A percentile compares a stretch with the other conserved stretches of the same genome.
phyloP scores from a whole-genome alignment of 2,329 filamentous ascomycete genomes.

The Clonostachys solani region DNA sequence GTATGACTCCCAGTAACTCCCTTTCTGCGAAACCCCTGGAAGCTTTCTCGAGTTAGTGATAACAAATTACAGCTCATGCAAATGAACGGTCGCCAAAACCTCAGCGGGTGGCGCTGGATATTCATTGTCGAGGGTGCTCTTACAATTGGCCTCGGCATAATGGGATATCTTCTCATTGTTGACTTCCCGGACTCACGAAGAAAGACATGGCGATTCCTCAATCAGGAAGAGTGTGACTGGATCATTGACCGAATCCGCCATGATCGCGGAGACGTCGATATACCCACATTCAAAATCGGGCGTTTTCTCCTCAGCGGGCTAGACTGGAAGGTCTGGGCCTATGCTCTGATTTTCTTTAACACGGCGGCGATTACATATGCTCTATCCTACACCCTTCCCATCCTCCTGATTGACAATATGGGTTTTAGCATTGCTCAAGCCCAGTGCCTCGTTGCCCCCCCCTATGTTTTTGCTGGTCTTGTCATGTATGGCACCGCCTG shows the following conservation, averaged over 20 bases:
- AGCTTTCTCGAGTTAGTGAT: slow-evolving; percentile 67
- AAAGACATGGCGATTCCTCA: slow-evolving; percentile 12
- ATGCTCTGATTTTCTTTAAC: slow-evolving; percentile 29
- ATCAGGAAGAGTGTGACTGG: slow-evolving; percentile 15
- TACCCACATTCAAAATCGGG: slow-evolving; percentile 25
- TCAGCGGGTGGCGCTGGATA: slow-evolving; percentile 41
- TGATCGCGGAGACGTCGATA: slow-evolving; percentile 33
- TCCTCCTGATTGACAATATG: slow-evolving; percentile 53
- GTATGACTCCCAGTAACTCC: too few species aligned
- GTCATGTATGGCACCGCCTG: too few species aligned
- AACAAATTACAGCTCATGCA: too few species aligned
- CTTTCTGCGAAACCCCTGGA: slow-evolving; percentile 75
- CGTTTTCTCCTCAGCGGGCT: slow-evolving; percentile 21
- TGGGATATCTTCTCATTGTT: slow-evolving; percentile 4
- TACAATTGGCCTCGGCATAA: slow-evolving; percentile 50
- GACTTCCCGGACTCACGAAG: slow-evolving; percentile 5
- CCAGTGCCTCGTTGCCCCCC: too few species aligned
- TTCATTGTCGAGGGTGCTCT: slow-evolving; percentile 48
- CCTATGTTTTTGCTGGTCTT: too few species aligned
- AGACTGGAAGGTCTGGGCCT: slow-evolving; percentile 36
- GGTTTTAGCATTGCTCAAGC: too few species aligned
- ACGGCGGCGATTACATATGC: slow-evolving; percentile 55
- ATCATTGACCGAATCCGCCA: slow-evolving; percentile 25
- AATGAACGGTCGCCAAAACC: slow-evolving; percentile 34
- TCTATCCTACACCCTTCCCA: slow-evolving; percentile 57